These are phyloP conservation scores for Penicillium roqueforti DNA, from an alignment of 495 filamentous ascomycete species.

Conservation along the genomic window DNA sequence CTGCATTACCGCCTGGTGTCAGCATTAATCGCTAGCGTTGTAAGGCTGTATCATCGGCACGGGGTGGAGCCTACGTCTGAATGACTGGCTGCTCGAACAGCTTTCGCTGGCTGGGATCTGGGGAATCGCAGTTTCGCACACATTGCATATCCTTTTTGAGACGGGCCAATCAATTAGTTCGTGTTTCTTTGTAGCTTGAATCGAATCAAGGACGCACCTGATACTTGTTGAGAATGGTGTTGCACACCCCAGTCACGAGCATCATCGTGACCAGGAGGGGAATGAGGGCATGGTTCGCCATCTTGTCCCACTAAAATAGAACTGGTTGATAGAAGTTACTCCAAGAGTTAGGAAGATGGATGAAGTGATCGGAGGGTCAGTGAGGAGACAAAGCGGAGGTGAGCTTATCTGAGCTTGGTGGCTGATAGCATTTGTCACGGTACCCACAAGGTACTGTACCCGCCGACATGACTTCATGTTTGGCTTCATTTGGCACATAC, in stretches of 20 bases:
- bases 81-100: slow-evolving; percentile 94
- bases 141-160: slow-evolving; percentile 83
- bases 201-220: slow-evolving; percentile 55
- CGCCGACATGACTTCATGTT: no score
- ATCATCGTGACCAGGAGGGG: slow-evolving; percentile 89
- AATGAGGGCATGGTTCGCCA: slow-evolving; percentile 60
- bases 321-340: neutral
- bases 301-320: slow-evolving; percentile 21
- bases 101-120: slow-evolving; percentile 56
- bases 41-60: neutral
- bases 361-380: slow-evolving; percentile 3
- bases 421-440: slow-evolving; percentile 11
- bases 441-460: neutral
- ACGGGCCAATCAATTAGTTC: slow-evolving; percentile 6
- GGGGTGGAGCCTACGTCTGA: slow-evolving; percentile 60
- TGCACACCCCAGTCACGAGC: slow-evolving; percentile 88
- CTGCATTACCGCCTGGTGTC: slow-evolving; percentile 19
- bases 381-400: slow-evolving; percentile 13
- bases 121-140: slow-evolving; percentile 78
- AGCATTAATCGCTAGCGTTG: neutral
- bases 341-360: neutral
- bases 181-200: neutral
- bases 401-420: slow-evolving; percentile 5
- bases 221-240: slow-evolving; percentile 94
- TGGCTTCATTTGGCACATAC: neutral